Conservation (phyloP, 108 stramenopile species). For the Ochromonas danica region DNA sequence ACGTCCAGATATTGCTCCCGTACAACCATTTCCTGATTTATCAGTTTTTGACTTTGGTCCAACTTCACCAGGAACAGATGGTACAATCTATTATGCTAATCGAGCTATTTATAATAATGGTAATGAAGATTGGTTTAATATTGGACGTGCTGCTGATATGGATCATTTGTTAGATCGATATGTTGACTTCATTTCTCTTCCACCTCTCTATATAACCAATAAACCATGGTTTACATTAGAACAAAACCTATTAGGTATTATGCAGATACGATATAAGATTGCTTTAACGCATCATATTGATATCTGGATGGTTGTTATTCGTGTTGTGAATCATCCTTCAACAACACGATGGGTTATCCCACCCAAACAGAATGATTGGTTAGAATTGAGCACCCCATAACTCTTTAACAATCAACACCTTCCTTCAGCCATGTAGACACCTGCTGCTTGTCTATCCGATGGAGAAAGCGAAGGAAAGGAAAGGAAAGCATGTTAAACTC, state of each 20-base stretch:
- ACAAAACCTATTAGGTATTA: background rate
- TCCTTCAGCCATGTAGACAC: no score
- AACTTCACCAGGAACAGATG: background rate
- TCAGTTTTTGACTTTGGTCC: background rate
- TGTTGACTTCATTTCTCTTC: constrained; percentile 3
- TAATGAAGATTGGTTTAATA: constrained; percentile 29
- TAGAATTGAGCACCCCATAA: constrained; percentile 20
- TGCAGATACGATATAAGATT: background rate
- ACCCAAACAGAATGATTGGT: background rate
- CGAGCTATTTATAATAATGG: constrained; percentile 2
- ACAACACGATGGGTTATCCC: background rate
- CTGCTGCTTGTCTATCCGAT: no score
- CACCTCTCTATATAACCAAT: background rate
- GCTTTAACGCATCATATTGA: background rate
- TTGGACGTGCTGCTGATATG: background rate
- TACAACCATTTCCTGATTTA: background rate
- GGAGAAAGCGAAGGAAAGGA: no score
- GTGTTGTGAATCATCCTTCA: background rate
- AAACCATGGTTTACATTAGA: background rate
- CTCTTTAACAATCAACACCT: no score
- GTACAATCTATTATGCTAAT: constrained; percentile 5
- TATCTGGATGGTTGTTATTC: constrained; percentile 29
- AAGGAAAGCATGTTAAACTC: no score
- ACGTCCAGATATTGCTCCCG: background rate
- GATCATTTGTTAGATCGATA: constrained; percentile 28